phyloP scores from a whole-genome alignment of 1,139 yeast species.

The Blastobotrys persicus region DNA sequence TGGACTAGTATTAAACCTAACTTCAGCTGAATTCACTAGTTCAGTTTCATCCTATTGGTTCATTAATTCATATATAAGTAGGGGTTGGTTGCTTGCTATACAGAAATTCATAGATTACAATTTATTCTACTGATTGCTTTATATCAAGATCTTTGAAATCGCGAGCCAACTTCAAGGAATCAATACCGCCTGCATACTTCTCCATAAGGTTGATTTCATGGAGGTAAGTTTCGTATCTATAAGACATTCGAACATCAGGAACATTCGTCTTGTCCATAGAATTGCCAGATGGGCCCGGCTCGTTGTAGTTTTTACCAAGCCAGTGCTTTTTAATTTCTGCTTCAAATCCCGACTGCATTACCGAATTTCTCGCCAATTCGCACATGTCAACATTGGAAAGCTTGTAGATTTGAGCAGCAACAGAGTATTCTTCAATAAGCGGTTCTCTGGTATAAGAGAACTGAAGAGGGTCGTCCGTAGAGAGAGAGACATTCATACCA shows the following conservation, averaged over 20 bases:
- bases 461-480: conserved; percentile 92
- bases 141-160: conserved; percentile 5
- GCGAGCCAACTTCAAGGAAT: not conserved
- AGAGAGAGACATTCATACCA: conserved; percentile 88
- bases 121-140: not conserved
- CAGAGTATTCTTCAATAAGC: conserved; percentile 94
- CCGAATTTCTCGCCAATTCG: conserved; percentile 81
- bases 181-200: conserved; percentile 44
- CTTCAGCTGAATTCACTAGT: too few relatives aligned
- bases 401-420: conserved; percentile 96
- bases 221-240: conserved; percentile 73
- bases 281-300: conserved; percentile 70
- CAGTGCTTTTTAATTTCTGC: conserved; percentile 80
- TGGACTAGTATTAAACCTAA: too few relatives aligned
- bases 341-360: conserved; percentile 91
- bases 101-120: too few relatives aligned
- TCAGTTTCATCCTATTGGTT: too few relatives aligned
- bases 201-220: conserved; percentile 74
- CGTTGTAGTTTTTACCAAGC: conserved; percentile 72
- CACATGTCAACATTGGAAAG: conserved; percentile 95
- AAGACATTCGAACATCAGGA: conserved; percentile 80
- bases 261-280: conserved; percentile 93
- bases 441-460: conserved; percentile 97
- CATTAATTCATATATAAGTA: too few relatives aligned
- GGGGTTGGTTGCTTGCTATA: too few relatives aligned